Percentiles rank a stretch among this genome's conserved stretches.
Evolutionary conservation across 2,329 filamentous ascomycete species (phyloP).

Genomic region (Fusarium sp.): DNA sequence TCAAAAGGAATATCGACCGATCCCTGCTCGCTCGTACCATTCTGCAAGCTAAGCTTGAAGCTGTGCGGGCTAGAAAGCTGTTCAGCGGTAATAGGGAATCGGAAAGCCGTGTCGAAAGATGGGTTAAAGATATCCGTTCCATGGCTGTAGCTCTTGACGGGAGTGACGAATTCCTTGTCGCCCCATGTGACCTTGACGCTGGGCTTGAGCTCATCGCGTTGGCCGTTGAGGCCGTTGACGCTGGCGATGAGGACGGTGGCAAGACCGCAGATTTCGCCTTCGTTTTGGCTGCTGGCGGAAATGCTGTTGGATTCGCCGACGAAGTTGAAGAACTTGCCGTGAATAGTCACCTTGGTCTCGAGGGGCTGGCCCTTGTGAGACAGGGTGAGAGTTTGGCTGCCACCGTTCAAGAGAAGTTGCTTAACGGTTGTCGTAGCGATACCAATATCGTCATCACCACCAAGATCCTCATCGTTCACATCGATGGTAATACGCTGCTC

Average conservation of each 20-base stretch:
- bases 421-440: conserved; percentile 35
- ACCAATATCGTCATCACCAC: conserved; percentile 38
- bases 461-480: conserved; percentile 36
- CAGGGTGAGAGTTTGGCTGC: conserved; percentile 31
- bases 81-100: conserved; percentile 35
- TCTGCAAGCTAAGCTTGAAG: conserved; percentile 32
- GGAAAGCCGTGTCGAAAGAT: conserved; percentile 35
- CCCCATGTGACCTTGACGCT: conserved; percentile 40
- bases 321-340: conserved; percentile 38
- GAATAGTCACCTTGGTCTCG: conserved; percentile 32
- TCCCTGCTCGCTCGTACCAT: conserved; percentile 23
- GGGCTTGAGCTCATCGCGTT: conserved; percentile 40
- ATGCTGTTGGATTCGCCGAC: conserved; percentile 32
- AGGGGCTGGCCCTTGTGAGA: conserved; percentile 34
- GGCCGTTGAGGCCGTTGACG: conserved; percentile 27
- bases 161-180: conserved; percentile 36
- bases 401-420: conserved; percentile 33
- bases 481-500: conserved; percentile 38
- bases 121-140: conserved; percentile 42
- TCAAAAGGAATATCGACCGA: conserved; percentile 29
- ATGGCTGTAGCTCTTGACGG: conserved; percentile 34
- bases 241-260: conserved; percentile 37
- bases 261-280: conserved; percentile 38
- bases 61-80: conserved; percentile 22
- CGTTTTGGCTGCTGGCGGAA: conserved; percentile 17